Percentiles rank a stretch among this genome's conserved stretches.
These are phyloP conservation scores for Silene conica DNA, from an alignment of 148 eudicot species.

Conservation along the genomic window DNA sequence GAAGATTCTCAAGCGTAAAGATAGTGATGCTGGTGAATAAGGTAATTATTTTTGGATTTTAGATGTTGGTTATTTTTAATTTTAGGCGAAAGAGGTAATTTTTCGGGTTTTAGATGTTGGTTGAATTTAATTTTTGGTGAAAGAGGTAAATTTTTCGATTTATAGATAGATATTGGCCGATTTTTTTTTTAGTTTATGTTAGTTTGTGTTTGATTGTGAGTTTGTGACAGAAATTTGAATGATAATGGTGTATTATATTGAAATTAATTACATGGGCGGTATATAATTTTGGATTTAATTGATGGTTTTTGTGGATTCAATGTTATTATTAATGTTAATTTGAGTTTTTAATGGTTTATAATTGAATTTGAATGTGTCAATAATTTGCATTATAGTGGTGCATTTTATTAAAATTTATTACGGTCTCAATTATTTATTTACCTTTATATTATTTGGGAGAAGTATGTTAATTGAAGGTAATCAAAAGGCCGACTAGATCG, in stretches of 20 bases:
- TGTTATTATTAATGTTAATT: neutral
- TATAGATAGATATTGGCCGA: no score
- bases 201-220: no score
- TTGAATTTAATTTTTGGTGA: neutral
- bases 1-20: constrained; percentile 90
- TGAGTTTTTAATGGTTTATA: neutral
- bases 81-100: no score
- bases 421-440: no score
- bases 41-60: no score
- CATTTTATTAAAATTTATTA: constrained; percentile 1
- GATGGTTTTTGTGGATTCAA: neutral
- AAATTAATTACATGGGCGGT: neutral
- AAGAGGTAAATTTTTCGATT: no score
- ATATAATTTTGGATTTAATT: neutral
- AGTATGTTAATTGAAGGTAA: no score
- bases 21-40: constrained; percentile 87
- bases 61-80: no score
- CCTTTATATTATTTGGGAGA: no score
- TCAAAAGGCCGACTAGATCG: no score
- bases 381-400: neutral
- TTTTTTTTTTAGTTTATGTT: constrained; percentile 14
- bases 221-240: neutral
- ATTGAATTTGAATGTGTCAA: constrained; percentile 3
- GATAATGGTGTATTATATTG: neutral
- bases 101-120: neutral